Evolutionary conservation across 805 yeast genomes (phyloP).

Genomic region (Metschnikowia orientalis): DNA sequence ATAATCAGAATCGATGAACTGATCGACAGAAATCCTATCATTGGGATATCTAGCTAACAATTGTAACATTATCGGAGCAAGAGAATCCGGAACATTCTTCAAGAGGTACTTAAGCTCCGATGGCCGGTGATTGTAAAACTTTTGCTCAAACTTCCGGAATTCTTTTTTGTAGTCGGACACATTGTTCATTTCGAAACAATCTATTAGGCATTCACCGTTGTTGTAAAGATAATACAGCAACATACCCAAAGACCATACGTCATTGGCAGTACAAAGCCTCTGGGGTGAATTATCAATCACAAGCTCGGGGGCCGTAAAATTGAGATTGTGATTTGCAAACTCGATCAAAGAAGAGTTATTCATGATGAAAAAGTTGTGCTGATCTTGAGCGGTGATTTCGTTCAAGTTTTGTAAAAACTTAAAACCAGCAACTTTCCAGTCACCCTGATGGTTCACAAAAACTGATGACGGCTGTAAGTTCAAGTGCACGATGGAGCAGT

Average conservation of each 20-base stretch:
- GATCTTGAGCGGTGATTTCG: slow-evolving; percentile 43
- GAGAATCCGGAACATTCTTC: slow-evolving; percentile 54
- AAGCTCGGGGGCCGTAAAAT: slow-evolving; percentile 82
- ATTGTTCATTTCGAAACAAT: slow-evolving; percentile 45
- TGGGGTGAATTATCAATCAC: slow-evolving; percentile 51
- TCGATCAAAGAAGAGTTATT: slow-evolving; percentile 77
- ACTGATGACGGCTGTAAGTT: slow-evolving; percentile 76
- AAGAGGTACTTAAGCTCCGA: slow-evolving; percentile 41
- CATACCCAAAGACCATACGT: slow-evolving; percentile 80
- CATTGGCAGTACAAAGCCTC: slow-evolving; percentile 60
- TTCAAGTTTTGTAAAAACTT: slow-evolving; percentile 43
- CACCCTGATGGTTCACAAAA: slow-evolving; percentile 76
- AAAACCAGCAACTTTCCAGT: slow-evolving; percentile 90
- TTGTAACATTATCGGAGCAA: slow-evolving; percentile 47
- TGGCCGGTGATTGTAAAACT: slow-evolving; percentile 37
- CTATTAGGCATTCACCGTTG: slow-evolving; percentile 40
- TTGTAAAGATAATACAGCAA: slow-evolving; percentile 68
- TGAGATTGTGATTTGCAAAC: slow-evolving; percentile 64
- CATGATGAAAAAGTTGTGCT: slow-evolving; percentile 61
- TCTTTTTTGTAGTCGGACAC: slow-evolving; percentile 58
- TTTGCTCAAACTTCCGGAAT: slow-evolving; percentile 43
- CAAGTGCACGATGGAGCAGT: slow-evolving; percentile 69
- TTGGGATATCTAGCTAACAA: slow-evolving; percentile 55
- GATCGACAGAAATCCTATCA: slow-evolving; percentile 57
- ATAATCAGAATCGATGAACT: slow-evolving; percentile 64